Percentiles rank a stretch among this genome's conserved stretches.
phyloP scores from a whole-genome alignment of 257 asterid genomes.

The Datura wrightii region DNA sequence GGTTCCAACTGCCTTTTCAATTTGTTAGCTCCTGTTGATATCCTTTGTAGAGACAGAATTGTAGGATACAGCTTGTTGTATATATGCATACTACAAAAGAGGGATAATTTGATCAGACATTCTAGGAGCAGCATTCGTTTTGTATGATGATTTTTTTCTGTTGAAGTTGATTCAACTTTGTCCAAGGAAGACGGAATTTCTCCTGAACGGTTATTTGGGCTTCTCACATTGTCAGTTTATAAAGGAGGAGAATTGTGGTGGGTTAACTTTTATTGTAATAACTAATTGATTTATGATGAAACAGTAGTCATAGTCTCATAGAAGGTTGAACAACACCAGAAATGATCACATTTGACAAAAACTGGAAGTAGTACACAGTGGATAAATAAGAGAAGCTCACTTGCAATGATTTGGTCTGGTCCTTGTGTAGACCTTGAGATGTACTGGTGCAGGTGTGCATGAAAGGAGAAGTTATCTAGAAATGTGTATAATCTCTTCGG shows the following conservation, averaged over 20 bases:
- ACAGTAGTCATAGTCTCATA: background rate
- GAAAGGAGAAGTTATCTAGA: background rate
- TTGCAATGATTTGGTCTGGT: background rate
- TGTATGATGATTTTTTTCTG: background rate
- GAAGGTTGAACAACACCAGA: background rate
- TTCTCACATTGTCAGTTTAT: slow-evolving; percentile 10
- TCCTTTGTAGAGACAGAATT: background rate
- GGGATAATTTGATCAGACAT: slow-evolving; percentile 22
- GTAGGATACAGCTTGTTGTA: background rate
- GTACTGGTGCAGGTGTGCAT: background rate
- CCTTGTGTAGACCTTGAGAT: background rate
- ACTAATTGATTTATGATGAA: background rate
- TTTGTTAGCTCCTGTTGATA: background rate
- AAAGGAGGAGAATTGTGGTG: background rate
- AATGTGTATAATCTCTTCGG: background rate
- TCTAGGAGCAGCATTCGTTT: slow-evolving; percentile 12
- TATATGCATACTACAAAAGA: background rate
- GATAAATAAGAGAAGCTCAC: background rate
- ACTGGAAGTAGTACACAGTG: background rate
- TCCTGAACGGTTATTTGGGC: background rate
- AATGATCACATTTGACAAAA: slow-evolving; percentile 17
- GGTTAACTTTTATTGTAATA: background rate
- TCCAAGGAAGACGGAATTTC: background rate
- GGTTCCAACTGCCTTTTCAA: background rate
- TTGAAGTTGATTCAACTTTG: slow-evolving; percentile 13